Conservation (phyloP, 768 basidiomycete species). For the Termitomyces sp. region DNA sequence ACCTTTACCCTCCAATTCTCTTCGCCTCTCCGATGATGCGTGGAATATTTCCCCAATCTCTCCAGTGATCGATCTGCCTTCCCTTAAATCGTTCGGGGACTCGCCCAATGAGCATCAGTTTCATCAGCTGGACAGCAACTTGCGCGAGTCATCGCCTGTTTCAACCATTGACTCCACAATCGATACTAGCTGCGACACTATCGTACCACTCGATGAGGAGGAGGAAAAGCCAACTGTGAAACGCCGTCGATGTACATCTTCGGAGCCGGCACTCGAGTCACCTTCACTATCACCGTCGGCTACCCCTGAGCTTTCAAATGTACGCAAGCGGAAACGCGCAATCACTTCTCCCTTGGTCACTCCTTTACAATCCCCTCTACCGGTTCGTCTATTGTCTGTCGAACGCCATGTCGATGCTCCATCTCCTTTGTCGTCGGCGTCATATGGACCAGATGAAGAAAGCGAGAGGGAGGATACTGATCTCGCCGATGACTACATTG, state of each 20-base stretch:
- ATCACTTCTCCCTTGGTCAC: not conserved
- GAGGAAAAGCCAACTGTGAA: not conserved
- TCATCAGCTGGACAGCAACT: too few relatives aligned
- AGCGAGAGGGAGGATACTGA: not conserved
- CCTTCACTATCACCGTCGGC: not conserved
- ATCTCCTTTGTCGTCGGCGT: not conserved
- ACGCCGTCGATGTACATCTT: not conserved
- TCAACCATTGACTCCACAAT: not conserved
- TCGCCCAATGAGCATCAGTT: not conserved
- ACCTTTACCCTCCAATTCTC: not conserved
- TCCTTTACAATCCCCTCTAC: not conserved
- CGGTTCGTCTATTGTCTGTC: not conserved
- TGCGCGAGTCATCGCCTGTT: not conserved
- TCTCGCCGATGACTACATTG: not conserved
- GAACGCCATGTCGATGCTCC: not conserved
- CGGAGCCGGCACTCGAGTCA: not conserved
- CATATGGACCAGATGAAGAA: not conserved
- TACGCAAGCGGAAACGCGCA: slow-evolving; percentile 3
- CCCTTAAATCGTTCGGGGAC: not conserved
- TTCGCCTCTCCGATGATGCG: not conserved
- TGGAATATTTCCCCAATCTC: not conserved
- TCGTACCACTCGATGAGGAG: not conserved
- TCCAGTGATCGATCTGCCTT: not conserved
- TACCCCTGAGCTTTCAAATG: not conserved
- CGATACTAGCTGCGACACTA: too few relatives aligned